Conservation (phyloP, 495 filamentous ascomycete species). For the Cudoniella acicularis region DNA sequence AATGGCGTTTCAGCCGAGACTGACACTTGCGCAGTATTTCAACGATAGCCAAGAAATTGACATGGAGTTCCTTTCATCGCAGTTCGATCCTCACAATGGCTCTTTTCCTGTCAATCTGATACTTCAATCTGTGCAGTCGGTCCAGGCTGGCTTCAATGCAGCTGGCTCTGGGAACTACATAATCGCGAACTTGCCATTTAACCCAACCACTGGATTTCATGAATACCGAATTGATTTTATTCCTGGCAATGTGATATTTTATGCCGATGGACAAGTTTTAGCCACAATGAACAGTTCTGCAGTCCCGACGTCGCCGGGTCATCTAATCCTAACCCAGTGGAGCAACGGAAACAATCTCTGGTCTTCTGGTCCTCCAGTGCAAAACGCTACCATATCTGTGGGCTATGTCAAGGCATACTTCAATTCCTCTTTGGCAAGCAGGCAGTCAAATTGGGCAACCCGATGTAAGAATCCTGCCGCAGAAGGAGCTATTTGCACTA, state of each 20-base stretch:
- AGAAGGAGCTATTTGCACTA: conserved; percentile 46
- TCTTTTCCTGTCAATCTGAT: conserved; percentile 66
- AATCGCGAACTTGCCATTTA: conserved; percentile 54
- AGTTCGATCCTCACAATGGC: conserved; percentile 45
- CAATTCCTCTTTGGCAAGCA: conserved; percentile 53
- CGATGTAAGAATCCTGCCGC: conserved; percentile 45
- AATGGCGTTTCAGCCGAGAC: neutral
- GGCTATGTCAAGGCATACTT: conserved; percentile 74
- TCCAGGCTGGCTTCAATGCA: conserved; percentile 52
- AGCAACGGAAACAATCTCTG: conserved; percentile 68
- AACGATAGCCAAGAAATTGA: conserved; percentile 80
- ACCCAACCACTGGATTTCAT: conserved; percentile 57
- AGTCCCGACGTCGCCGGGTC: conserved; percentile 54
- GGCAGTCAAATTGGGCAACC: conserved; percentile 39
- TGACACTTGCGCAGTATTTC: conserved; percentile 48
- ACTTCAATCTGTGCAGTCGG: conserved; percentile 58
- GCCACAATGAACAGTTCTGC: conserved; percentile 49
- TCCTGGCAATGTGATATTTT: conserved; percentile 57
- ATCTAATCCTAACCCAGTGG: conserved; percentile 71
- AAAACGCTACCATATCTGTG: conserved; percentile 57
- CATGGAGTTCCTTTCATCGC: conserved; percentile 65
- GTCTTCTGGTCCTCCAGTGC: conserved; percentile 62
- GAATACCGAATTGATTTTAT: conserved; percentile 77
- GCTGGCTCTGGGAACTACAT: conserved; percentile 49
- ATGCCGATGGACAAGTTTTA: conserved; percentile 55